These are phyloP conservation scores for Arthrobotrys sinensis DNA, from an alignment of 2,329 filamentous ascomycete species.

Conservation along the genomic window DNA sequence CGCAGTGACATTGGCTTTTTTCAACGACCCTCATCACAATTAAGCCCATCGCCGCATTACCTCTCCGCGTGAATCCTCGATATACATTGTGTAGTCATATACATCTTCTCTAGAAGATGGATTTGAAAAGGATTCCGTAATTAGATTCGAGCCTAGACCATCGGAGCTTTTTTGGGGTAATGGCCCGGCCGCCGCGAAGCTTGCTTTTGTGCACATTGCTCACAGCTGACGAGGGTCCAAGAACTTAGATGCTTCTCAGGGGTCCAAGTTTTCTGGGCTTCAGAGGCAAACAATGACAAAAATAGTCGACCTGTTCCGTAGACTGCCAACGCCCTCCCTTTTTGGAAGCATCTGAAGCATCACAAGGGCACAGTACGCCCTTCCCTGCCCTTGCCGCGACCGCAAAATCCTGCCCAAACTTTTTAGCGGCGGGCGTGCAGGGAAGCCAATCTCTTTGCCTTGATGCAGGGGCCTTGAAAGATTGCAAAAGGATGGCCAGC, in stretches of 20 bases:
- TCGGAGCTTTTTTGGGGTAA: slow-evolving; percentile 11
- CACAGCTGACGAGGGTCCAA: slow-evolving; percentile 24
- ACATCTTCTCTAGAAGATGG: not conserved
- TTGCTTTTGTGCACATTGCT: not conserved
- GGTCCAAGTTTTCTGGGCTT: slow-evolving; percentile 14
- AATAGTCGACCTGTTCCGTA: slow-evolving; percentile 37
- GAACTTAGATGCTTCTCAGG: slow-evolving; percentile 35
- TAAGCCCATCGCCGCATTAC: slow-evolving; percentile 5
- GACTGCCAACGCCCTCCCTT: slow-evolving; percentile 32
- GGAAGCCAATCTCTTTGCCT: slow-evolving; percentile 36
- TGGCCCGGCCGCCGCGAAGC: slow-evolving; percentile 5
- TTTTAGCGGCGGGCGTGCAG: slow-evolving; percentile 8
- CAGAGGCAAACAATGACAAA: slow-evolving; percentile 54
- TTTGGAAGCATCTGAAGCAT: slow-evolving; percentile 47
- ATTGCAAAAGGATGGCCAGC: slow-evolving; percentile 33
- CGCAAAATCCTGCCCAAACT: slow-evolving; percentile 32
- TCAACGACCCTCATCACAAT: not conserved
- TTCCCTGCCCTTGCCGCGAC: slow-evolving; percentile 33
- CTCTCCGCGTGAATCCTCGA: not conserved
- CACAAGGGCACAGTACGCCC: slow-evolving; percentile 31
- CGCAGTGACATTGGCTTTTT: slow-evolving; percentile 10
- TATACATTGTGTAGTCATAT: not conserved
- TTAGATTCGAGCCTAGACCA: slow-evolving; percentile 13
- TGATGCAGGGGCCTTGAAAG: slow-evolving; percentile 41
- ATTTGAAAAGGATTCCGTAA: not conserved